phyloP scores from a whole-genome alignment of 2,329 filamentous ascomycete genomes.

The Colletotrichum phormii region DNA sequence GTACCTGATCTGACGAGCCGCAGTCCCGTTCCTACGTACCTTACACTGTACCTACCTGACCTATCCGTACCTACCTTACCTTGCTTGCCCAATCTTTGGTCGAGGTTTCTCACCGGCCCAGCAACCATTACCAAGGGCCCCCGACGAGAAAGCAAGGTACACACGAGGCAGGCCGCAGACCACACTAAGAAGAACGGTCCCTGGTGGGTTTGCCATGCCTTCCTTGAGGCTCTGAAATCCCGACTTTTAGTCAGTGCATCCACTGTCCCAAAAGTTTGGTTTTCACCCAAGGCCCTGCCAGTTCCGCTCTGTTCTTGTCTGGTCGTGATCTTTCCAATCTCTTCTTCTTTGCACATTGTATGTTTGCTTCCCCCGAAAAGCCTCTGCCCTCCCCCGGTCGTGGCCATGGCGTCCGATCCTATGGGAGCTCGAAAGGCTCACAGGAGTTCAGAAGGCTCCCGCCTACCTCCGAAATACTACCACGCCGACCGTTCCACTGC shows the following conservation, averaged over 20 bases:
- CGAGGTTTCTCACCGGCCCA: neutral
- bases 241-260: constrained; percentile 37
- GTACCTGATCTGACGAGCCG: constrained; percentile 14
- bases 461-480: constrained; percentile 29
- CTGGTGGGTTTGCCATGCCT: constrained; percentile 35
- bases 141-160: constrained; percentile 4
- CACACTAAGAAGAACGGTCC: constrained; percentile 30
- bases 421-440: constrained; percentile 38
- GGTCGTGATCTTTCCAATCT: neutral
- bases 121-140: neutral
- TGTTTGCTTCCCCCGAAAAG: constrained; percentile 22
- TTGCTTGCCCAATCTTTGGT: neutral
- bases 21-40: constrained; percentile 1
- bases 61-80: neutral
- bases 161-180: constrained; percentile 7
- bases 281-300: constrained; percentile 14
- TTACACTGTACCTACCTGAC: constrained; percentile 1
- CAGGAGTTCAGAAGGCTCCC: constrained; percentile 39
- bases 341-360: constrained; percentile 3
- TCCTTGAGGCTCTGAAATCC: constrained; percentile 35
- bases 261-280: constrained; percentile 35
- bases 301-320: neutral
- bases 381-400: constrained; percentile 20
- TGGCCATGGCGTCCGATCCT: constrained; percentile 37
- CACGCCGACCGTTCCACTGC: constrained; percentile 13